Evolutionary conservation across 2,329 filamentous ascomycete genomes (phyloP).

Genomic region (Ophiocordyceps camponoti-floridani): DNA sequence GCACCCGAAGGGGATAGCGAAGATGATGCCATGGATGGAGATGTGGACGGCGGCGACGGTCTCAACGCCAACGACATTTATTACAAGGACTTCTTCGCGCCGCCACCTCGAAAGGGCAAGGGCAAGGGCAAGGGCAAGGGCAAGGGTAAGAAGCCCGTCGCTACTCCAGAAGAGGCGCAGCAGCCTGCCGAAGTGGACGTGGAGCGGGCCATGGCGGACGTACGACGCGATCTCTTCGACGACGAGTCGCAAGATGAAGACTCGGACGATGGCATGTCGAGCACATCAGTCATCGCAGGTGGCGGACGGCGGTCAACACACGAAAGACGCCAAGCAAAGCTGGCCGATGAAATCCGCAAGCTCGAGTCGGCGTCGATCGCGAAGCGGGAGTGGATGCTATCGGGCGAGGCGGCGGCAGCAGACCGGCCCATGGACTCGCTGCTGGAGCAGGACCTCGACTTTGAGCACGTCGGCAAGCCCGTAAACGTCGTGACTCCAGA

Average conservation of each 20-base stretch:
- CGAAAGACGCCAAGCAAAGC: constrained; percentile 69
- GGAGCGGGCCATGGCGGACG: constrained; percentile 67
- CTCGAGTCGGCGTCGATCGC: constrained; percentile 79
- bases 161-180: constrained; percentile 20
- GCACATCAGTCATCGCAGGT: constrained; percentile 45
- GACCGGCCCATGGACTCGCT: constrained; percentile 83
- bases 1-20: constrained; percentile 51
- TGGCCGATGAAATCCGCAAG: constrained; percentile 77
- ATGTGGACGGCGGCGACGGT: constrained; percentile 32
- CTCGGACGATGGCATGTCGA: constrained; percentile 26
- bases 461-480: constrained; percentile 87
- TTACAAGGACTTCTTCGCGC: constrained; percentile 89
- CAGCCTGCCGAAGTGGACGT: constrained; percentile 46
- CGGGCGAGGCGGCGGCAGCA: constrained; percentile 68
- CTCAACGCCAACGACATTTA: constrained; percentile 74
- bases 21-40: constrained; percentile 38
- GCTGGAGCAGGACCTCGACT: constrained; percentile 86
- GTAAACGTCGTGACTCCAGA: constrained; percentile 88
- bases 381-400: constrained; percentile 78
- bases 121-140: constrained; percentile 30
- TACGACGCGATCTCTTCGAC: constrained; percentile 81
- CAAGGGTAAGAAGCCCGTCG: constrained; percentile 17
- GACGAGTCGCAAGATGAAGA: constrained; percentile 49
- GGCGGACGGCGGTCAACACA: constrained; percentile 66
- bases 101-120: constrained; percentile 56